phyloP scores from a whole-genome alignment of 2,329 filamentous ascomycete genomes.

The Verticillium nubilum region DNA sequence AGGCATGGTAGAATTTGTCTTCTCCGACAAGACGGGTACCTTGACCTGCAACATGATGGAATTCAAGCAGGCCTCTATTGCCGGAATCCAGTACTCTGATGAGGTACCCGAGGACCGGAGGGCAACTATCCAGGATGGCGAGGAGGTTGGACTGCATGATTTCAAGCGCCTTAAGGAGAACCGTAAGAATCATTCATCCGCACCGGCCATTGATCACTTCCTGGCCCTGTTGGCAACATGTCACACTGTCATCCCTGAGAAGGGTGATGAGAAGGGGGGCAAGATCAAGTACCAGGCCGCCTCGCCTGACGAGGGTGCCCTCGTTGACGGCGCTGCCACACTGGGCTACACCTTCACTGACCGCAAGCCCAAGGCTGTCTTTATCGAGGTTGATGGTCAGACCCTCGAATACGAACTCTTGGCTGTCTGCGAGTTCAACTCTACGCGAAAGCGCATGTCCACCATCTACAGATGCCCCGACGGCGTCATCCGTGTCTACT shows the following conservation, averaged over 20 bases:
- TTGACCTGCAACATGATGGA: conserved; percentile 99
- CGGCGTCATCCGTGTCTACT: conserved; percentile 89
- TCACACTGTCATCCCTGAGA: conserved; percentile 95
- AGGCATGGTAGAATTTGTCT: conserved; percentile 97
- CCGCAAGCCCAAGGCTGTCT: conserved; percentile 82
- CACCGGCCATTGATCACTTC: conserved; percentile 67
- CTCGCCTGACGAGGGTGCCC: conserved; percentile 93
- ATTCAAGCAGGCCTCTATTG: conserved; percentile 92
- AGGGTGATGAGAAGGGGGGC: conserved; percentile 68
- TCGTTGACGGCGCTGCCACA: conserved; percentile 82
- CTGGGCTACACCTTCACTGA: conserved; percentile 89
- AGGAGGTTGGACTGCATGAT: conserved; percentile 75
- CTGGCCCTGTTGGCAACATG: conserved; percentile 81
- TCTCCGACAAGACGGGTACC: conserved; percentile 96
- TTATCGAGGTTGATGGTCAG: conserved; percentile 69
- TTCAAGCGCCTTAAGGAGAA: conserved; percentile 73
- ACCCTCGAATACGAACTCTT: conserved; percentile 82
- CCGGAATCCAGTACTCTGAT: conserved; percentile 88
- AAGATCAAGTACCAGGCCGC: conserved; percentile 97
- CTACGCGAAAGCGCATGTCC: conserved; percentile 95
- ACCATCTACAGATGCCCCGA: conserved; percentile 95
- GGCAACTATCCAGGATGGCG: conserved; percentile 70
- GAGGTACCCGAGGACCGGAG: conserved; percentile 87
- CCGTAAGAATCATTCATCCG: conserved; percentile 48
- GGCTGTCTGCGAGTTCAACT: conserved; percentile 99